Percentiles rank a stretch among this genome's conserved stretches.
Conservation (phyloP, 1,139 yeast genomes). For the Sugiyamaella grinbergsii region DNA sequence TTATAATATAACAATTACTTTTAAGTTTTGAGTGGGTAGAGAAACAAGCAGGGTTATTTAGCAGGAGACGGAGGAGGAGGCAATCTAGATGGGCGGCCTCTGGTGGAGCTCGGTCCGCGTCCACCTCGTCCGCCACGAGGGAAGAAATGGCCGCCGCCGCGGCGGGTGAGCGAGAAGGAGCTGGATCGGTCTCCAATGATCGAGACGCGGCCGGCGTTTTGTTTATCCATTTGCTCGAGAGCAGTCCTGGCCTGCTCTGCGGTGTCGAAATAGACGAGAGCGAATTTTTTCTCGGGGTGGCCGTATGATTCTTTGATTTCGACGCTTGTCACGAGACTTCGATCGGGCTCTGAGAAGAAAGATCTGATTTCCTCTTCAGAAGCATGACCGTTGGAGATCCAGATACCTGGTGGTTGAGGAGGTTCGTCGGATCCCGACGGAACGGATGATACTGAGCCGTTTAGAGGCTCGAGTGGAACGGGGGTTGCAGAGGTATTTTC, state of each 20-base stretch:
- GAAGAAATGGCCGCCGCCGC: constrained; percentile 24
- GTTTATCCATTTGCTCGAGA: constrained; percentile 41
- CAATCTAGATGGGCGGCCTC: constrained; percentile 1
- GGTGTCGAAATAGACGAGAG: constrained; percentile 44
- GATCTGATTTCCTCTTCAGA: constrained; percentile 40
- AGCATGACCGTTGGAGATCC: constrained; percentile 45
- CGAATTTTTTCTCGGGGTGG: constrained; percentile 40
- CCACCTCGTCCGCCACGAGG: constrained; percentile 27
- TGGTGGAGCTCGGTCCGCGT: constrained; percentile 22
- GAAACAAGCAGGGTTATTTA: background rate
- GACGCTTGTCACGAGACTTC: constrained; percentile 38
- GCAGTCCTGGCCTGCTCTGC: constrained; percentile 43
- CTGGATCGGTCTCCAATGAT: constrained; percentile 29
- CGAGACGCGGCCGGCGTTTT: constrained; percentile 37
- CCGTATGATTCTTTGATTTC: constrained; percentile 35
- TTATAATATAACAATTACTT: constrained; percentile 5
- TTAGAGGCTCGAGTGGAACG: background rate
- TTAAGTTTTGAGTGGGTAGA: background rate
- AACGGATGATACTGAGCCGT: background rate
- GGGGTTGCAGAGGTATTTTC: too few relatives aligned
- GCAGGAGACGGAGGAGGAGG: background rate
- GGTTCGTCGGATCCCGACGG: constrained; percentile 8
- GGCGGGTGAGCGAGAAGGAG: constrained; percentile 21
- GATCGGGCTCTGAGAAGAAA: constrained; percentile 42
- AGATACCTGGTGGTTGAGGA: constrained; percentile 41